phyloP scores from a whole-genome alignment of 108 stramenopile species.

The Hondaea fermentalgiana region DNA sequence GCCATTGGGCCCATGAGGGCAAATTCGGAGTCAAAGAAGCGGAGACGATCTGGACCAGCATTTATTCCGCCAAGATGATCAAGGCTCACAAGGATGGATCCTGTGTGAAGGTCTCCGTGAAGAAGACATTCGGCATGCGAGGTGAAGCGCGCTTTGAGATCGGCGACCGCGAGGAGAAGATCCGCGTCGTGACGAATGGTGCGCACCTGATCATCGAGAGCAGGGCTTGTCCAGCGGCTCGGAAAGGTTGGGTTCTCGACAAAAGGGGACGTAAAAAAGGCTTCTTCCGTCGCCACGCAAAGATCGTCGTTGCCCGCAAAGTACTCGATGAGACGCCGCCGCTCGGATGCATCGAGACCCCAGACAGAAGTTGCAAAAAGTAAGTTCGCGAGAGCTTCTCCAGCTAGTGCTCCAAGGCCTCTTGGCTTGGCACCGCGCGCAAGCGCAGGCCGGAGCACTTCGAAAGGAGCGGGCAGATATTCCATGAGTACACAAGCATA shows the following conservation, averaged over 20 bases:
- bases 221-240: not conserved
- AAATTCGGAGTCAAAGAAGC: not conserved
- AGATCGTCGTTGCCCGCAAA: not conserved
- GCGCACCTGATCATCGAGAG: not conserved
- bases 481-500: not conserved
- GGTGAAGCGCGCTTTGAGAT: not conserved
- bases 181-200: not conserved
- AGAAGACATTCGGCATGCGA: not conserved
- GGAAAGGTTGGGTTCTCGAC: not conserved
- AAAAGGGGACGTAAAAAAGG: not conserved
- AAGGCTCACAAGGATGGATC: not conserved
- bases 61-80: not conserved
- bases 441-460: not conserved
- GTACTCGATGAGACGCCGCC: not conserved
- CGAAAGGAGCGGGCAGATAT: not conserved
- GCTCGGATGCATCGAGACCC: not conserved
- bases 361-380: not conserved
- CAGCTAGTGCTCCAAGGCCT: not conserved
- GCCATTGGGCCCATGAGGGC: conserved; percentile 1
- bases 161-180: not conserved
- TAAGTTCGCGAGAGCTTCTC: not conserved
- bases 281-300: not conserved
- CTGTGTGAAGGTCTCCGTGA: not conserved
- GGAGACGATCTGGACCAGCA: not conserved
- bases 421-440: not conserved